Evolutionary conservation across 202 grass and related monocot species (phyloP).

Genomic region (Panicum hallii): DNA sequence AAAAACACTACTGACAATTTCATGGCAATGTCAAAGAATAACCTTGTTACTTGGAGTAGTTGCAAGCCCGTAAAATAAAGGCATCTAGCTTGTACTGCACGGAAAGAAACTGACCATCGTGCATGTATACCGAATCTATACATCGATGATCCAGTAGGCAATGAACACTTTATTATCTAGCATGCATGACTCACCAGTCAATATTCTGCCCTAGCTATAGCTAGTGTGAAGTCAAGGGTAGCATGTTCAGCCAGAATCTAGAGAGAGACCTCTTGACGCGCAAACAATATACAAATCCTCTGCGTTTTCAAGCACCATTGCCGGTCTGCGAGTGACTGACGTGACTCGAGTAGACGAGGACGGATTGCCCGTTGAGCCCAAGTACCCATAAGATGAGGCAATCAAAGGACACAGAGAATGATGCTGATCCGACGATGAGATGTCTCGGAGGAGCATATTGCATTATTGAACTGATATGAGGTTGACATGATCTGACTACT

Average conservation of each 20-base stretch:
- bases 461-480: background rate
- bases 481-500: background rate
- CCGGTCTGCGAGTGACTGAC: background rate
- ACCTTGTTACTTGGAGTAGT: slow-evolving; percentile 22
- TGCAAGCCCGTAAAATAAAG: slow-evolving; percentile 13
- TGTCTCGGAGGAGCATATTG: background rate
- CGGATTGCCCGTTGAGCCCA: background rate
- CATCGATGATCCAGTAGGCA: background rate
- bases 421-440: slow-evolving; percentile 5
- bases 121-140: background rate
- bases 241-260: slow-evolving; percentile 36
- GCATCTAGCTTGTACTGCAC: background rate
- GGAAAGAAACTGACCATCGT: slow-evolving; percentile 14
- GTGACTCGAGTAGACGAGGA: slow-evolving; percentile 35
- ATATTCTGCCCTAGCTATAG: slow-evolving; percentile 21
- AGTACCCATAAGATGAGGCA: background rate
- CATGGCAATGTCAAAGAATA: slow-evolving; percentile 20
- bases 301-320: background rate
- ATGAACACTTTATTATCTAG: slow-evolving; percentile 38
- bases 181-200: slow-evolving; percentile 32
- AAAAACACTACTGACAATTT: background rate
- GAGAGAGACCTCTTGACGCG: slow-evolving; percentile 36
- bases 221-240: slow-evolving; percentile 44
- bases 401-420: background rate
- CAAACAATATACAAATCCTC: slow-evolving; percentile 25